Percentiles rank a stretch among this genome's conserved stretches.
These are phyloP conservation scores for Solanum medicagineum DNA, from an alignment of 257 asterid genomes.

Conservation along the genomic window DNA sequence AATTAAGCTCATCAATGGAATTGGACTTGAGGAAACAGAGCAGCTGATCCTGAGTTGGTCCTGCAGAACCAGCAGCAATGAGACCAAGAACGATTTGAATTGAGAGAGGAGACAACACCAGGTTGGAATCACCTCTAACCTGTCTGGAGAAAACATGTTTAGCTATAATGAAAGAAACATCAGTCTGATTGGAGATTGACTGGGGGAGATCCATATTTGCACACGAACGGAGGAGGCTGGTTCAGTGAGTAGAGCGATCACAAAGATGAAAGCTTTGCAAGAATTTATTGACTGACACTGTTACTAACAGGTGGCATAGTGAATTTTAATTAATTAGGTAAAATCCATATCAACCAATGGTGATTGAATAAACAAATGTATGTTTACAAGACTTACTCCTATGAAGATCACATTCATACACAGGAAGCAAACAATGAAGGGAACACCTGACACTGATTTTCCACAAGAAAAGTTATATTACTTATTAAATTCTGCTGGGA, in stretches of 20 bases:
- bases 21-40: slow-evolving; percentile 10
- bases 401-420: neutral
- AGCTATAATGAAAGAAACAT: slow-evolving; percentile 22
- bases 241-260: neutral
- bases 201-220: neutral
- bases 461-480: neutral
- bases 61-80: slow-evolving; percentile 2
- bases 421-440: neutral
- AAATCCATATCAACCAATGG: neutral
- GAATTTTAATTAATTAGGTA: too few species aligned
- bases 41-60: neutral
- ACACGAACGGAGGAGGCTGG: too few species aligned
- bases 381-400: neutral
- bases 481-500: neutral
- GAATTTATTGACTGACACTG: neutral
- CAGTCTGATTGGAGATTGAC: slow-evolving; percentile 22
- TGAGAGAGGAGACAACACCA: slow-evolving; percentile 10
- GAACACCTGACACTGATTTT: neutral
- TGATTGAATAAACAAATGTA: neutral
- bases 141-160: slow-evolving; percentile 15
- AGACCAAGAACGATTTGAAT: slow-evolving; percentile 1
- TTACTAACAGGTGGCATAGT: too few species aligned
- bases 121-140: slow-evolving; percentile 9
- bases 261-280: neutral
- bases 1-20: neutral